Base-by-base conservation (phyloP, 108 stramenopile species). In the Pseudonitzschia multistriata region DNA sequence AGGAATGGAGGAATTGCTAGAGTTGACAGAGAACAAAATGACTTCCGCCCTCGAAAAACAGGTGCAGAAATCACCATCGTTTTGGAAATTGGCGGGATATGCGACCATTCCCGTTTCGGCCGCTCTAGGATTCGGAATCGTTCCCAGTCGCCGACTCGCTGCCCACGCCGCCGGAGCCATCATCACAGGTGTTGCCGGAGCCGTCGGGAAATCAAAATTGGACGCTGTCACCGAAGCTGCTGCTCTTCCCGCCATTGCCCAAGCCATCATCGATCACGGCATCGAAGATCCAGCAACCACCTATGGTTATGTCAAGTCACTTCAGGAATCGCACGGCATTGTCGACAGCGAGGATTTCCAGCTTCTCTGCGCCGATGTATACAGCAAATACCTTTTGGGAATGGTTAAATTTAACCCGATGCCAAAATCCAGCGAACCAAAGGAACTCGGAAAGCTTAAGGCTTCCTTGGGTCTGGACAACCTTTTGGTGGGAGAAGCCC, bases 401-500 rank as follows among this genome's bases (percentile, higher is more conserved):
- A 89, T 94, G 89, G 85, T 89, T 61, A 88, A 88, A 68, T 74
- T 62, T 54, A 70, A 85, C 30, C 72, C 68, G 35, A 80, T 78
- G 55, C 81, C 90, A 37, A 88, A 89, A 54, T 88, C 84, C 30
- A 69, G 77, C 49, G 93, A 94, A 67, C 49, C 88, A 33, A 88
- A 89, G 73, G 93, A 94, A 62, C 66, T 94, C 67, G 68, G 68
- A 29, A 61, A 68, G 21, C 56, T 94, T 24, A 78, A 74, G 55
- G 42, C 53, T 8, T 84, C 80, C 5, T 45, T 94, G 39, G 45
- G 74, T 13, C 53, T 94, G 68, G 68, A 82, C 29, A 92, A 95
- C 69, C 61, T 90, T 68, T 56, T 66, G 50, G 83, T 90, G n/a
- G 94, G 94, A n/a, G 83, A 85, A 75, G 90, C 88, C 14, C 85